Conservation (phyloP, 768 basidiomycete species). For the Pleurotus salmoneostramineus region DNA sequence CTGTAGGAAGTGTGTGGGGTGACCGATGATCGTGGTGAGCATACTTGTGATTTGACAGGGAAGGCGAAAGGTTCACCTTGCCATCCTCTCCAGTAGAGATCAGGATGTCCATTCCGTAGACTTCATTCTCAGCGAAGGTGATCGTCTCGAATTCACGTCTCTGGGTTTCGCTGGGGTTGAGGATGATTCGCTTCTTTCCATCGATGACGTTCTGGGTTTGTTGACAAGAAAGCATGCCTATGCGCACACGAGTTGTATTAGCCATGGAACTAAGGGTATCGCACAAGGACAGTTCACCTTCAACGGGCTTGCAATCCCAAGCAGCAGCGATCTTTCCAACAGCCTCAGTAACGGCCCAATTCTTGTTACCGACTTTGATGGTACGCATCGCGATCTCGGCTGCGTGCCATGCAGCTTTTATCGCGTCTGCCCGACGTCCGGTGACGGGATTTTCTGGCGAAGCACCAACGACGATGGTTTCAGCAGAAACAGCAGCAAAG, state of each 20-base stretch:
- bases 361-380: conserved; percentile 90
- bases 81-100: conserved; percentile 87
- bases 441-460: conserved; percentile 70
- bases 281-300: conserved; percentile 50
- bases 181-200: conserved; percentile 92
- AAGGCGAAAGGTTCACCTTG: conserved; percentile 54
- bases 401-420: conserved; percentile 92
- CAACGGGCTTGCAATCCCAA: conserved; percentile 90
- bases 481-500: conserved; percentile 89
- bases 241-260: conserved; percentile 9
- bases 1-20: conserved; percentile 31
- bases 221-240: conserved; percentile 94
- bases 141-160: conserved; percentile 81
- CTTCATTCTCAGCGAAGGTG: conserved; percentile 89
- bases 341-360: conserved; percentile 90
- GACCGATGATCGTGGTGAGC: too few relatives aligned
- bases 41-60: too few relatives aligned
- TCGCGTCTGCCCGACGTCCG: conserved; percentile 83
- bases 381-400: conserved; percentile 90
- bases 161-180: conserved; percentile 84
- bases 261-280: neutral
- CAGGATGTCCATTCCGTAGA: conserved; percentile 92
- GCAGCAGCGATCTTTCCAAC: conserved; percentile 68
- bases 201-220: conserved; percentile 94
- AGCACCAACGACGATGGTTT: conserved; percentile 89